phyloP scores from a whole-genome alignment of 306 rosid species.

The Lupinus albus region DNA sequence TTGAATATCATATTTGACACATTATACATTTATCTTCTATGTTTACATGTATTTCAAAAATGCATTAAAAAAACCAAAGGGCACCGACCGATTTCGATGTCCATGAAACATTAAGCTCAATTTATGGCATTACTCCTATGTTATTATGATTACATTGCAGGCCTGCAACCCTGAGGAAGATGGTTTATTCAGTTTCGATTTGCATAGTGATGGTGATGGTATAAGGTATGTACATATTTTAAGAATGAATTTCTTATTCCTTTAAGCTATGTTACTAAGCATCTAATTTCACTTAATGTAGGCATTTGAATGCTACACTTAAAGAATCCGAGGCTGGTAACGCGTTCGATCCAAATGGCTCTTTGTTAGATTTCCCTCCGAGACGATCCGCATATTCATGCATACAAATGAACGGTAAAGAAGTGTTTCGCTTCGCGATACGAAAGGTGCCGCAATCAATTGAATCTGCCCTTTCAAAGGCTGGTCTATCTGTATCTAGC shows the following conservation, averaged over 20 bases:
- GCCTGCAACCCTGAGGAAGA: constrained; percentile 83
- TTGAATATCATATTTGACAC: too few species aligned
- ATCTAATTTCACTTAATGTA: constrained; percentile 45
- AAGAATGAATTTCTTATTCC: constrained; percentile 17
- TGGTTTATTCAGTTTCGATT: constrained; percentile 80
- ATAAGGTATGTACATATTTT: constrained; percentile 56
- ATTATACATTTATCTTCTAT: too few species aligned
- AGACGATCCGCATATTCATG: constrained; percentile 66
- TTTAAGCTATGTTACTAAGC: constrained; percentile 37
- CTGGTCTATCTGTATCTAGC: constrained; percentile 74
- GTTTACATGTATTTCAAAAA: too few species aligned
- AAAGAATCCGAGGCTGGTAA: constrained; percentile 50
- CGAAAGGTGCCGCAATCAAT: constrained; percentile 86
- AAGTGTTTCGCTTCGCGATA: constrained; percentile 93
- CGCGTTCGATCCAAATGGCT: constrained; percentile 76
- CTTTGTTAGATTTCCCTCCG: constrained; percentile 58
- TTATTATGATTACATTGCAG: constrained; percentile 52
- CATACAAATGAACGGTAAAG: constrained; percentile 84
- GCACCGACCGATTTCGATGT: too few species aligned
- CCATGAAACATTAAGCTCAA: too few species aligned
- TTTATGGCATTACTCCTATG: constrained; percentile 3
- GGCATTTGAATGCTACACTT: constrained; percentile 77
- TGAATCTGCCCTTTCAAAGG: constrained; percentile 71
- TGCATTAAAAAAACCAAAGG: too few species aligned
- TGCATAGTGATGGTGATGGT: constrained; percentile 92